Base-by-base conservation (phyloP, 2,329 filamentous ascomycete species). In the Clarireedia sp. region DNA sequence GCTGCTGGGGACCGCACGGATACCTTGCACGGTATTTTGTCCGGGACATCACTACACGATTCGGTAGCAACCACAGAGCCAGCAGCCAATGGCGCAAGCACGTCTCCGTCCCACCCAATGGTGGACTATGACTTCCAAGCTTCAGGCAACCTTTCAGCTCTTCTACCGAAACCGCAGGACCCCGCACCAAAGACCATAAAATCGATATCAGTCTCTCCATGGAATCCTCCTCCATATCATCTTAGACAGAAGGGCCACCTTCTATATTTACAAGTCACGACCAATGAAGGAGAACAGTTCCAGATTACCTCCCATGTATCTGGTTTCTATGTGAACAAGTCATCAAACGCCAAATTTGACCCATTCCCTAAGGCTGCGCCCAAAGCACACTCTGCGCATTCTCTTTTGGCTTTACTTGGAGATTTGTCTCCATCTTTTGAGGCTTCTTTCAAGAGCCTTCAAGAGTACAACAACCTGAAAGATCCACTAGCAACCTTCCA, bases 291-390 rank as follows among this genome's bases (percentile, higher is more conserved):
- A 60, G 94, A 99, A 74, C 90, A 95, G 71, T 85, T 87, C 71
- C 90, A 96, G 71, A 87, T 99, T 67, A 99, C 95, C 9, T 83
- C 89, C 14, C 90, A 96, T 66, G 87, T 96, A 50, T 91, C 90
- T 14, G 94, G 94, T 19, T 99, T 99, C 77, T 99, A 86, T 71
- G 87, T 97, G 67, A 99, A 96, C 79, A 96, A 91, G 72, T 96
- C 89, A 29, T 94, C 90, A 53, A 96, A 94, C 73, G 82, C 81
- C 73, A 96, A 94, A 73, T 99, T 99, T 66, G 94, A 97, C 70
- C 94, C 94, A 9, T 85, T 83, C 63, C 91, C 91, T 6, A 83
- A 87, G 60, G 78, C 83, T 37, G 79, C 86, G 16, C 88, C 90
- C 24, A 96, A 96, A 75, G 83, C 82, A 38, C 79, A 82, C 64